Evolutionary conservation across 108 stramenopile species (phyloP), one percentile per base, ranked within the genome.

Genomic region (Cafeteria roenbergensis): DNA sequence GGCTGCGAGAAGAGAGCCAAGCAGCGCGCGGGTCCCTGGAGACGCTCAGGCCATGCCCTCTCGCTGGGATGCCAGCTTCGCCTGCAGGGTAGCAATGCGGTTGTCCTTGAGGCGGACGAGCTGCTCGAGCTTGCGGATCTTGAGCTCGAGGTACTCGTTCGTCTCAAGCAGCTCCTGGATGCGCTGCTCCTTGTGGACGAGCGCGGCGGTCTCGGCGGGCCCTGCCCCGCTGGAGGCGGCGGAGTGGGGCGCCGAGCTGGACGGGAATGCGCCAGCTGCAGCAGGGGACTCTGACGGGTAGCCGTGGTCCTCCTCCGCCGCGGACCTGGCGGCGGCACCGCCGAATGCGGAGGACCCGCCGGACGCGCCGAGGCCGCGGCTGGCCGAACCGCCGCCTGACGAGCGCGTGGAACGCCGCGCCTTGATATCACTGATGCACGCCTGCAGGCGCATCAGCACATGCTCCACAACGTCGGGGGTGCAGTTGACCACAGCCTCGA

Each of bases 81-180:
- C 37, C 58, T 68, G 54, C 1, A 84, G 73, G 26, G 71, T 81
- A 14, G 55, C 12, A 52, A 84, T 84, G 61, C 81, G 81, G 27
- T 34, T 26, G 36, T 84, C 84, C 62, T 84, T 84, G 4, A 84
- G 75, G 25, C 76, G 75, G 14, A 84, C 32, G 34, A 84, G 70
- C 66, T 84, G 81, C 75, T 84, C 82, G 28, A 84, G 69, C 61
- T 83, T 81, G 20, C 67, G 51, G 2, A 84, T 64, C 65, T 84
- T 84, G 25, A 81, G 78, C 20, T 82, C 78, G 8, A 84, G 71
- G 4, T 82, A 80, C 50, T 82, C 77, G 2, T 81, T 75, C 21
- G 79, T 84, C 63, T 84, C 80, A 27, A 51, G 66, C 12, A 84
- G 66, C n/a, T 84, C 81, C 60, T 71, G 34, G 26, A 78, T 80